Evolutionary conservation across 495 filamentous ascomycete species (phyloP), one percentile per base, ranked within the genome.

Genomic region (Aspergillus sclerotioniger): DNA sequence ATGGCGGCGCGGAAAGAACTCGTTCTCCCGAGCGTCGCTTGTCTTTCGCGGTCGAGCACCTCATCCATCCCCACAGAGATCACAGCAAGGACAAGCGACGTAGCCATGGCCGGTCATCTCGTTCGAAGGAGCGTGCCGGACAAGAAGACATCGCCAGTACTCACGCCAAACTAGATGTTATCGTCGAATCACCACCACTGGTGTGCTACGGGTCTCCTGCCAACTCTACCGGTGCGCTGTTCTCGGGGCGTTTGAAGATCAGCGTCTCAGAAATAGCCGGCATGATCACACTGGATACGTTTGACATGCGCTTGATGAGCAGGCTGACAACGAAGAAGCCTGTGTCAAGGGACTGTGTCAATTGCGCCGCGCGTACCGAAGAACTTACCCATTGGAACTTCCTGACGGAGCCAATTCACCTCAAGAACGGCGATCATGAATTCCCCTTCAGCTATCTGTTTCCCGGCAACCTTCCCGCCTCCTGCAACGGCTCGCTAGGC

Each of bases 371-470:
- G 43, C 84, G 86, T 59, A 80, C 71, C 17, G 91, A 85, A 31
- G 85, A 91, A 61, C 62, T 98, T 49, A 86, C 86, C 61, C 82
- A 80, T 31, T 96, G 92, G 91, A 81, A 80, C 20, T 87, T 97
- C 66, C 74, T 97, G 49, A 82, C 77, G 19, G 87, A 88, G 59
- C 80, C 86, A 19, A 79, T 86, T 17, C 75, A 75, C 13, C 79
- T 95, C 60, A 78, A 74, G 39, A 76, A 78, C 53, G 90, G 88
- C 52, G 69, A 80, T 8, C 90, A 96, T 68, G 80, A 84, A 37
- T 95, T 92, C 70, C 94, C 94, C n/a, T 96, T 97, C 77, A 92
- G 88, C 64, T 88, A 92, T 55, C 76, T 98, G 20, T 77, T 99
- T 39, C 90, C 90, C 0, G 95, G 95, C 7, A 82, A 95, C 60